Percentiles rank a stretch among this genome's conserved stretches.
These are phyloP conservation scores for Dioscorea cayenensis DNA, from an alignment of 116 monocot species.

Conservation along the genomic window DNA sequence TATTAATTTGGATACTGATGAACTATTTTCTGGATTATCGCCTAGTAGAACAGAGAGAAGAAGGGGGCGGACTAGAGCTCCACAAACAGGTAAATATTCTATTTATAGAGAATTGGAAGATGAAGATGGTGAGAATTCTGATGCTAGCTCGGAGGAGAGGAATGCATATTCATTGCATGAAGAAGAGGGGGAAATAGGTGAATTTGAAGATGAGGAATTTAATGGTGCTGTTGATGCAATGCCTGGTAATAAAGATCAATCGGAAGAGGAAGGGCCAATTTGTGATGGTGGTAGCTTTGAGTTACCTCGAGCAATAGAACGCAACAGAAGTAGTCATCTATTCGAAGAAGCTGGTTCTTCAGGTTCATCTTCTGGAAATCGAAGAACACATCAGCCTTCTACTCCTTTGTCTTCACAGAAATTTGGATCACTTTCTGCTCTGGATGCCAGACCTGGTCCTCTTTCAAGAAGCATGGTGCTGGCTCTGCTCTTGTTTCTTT, in stretches of 20 bases:
- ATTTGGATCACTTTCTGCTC: conserved; percentile 86
- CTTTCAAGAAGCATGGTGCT: conserved; percentile 50
- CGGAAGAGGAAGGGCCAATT: conserved; percentile 33
- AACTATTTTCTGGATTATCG: conserved; percentile 15
- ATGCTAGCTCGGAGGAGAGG: conserved; percentile 63
- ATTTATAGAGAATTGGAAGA: conserved; percentile 68
- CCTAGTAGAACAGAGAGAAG: conserved; percentile 53
- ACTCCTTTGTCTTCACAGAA: conserved; percentile 71
- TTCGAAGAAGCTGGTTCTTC: conserved; percentile 75
- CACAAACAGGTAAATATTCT: conserved; percentile 18
- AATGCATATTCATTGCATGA: conserved; percentile 44
- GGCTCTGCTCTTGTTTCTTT: conserved; percentile 1
- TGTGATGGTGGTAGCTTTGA: conserved; percentile 51
- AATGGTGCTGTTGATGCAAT: conserved; percentile 29
- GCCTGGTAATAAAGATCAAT: conserved; percentile 42
- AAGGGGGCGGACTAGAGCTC: conserved; percentile 34
- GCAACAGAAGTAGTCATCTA: conserved; percentile 15
- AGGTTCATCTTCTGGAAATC: conserved; percentile 74
- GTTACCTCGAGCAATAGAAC: conserved; percentile 42
- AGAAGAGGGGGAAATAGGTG: conserved; percentile 71
- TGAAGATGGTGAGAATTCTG: conserved; percentile 66
- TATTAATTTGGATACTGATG: conserved; percentile 29
- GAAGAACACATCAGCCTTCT: conserved; percentile 35
- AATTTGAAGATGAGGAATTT: conserved; percentile 73
- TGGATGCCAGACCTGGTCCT: conserved; percentile 63